These are phyloP conservation scores for Erythrobasidium hasegawianum DNA, from an alignment of 1,284 basidiomycete species.

Conservation along the genomic window DNA sequence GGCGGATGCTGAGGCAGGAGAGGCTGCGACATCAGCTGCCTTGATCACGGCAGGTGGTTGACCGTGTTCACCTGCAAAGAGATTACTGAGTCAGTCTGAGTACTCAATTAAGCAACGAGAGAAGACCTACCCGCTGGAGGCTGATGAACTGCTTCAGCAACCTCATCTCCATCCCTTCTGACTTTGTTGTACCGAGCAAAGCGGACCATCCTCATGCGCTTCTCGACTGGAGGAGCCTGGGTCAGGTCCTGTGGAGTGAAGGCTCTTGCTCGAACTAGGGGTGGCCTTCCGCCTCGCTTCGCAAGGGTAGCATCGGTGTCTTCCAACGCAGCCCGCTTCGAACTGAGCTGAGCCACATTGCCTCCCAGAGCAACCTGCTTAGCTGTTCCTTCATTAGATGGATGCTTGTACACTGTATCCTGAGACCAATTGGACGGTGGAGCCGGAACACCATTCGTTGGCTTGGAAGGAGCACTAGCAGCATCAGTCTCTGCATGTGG, in stretches of 20 bases:
- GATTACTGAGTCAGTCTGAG: too few relatives aligned
- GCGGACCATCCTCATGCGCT: not conserved
- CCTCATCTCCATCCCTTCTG: slow-evolving; percentile 6
- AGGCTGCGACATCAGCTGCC: not conserved
- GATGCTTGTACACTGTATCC: too few relatives aligned
- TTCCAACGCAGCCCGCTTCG: too few relatives aligned
- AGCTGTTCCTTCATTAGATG: too few relatives aligned
- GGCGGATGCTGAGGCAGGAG: not conserved
- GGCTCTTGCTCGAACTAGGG: too few relatives aligned
- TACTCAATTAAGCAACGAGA: not conserved
- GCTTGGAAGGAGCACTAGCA: not conserved
- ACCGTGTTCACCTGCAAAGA: not conserved
- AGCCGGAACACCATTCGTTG: not conserved
- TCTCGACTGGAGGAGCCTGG: too few relatives aligned
- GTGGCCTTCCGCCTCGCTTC: too few relatives aligned
- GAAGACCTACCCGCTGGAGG: not conserved
- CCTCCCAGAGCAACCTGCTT: too few relatives aligned
- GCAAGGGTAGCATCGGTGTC: too few relatives aligned
- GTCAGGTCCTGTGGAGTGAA: too few relatives aligned
- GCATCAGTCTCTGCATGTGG: slow-evolving; percentile 9
- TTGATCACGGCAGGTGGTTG: not conserved
- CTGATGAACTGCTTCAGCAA: slow-evolving; percentile 2
- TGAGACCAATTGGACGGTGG: not conserved
- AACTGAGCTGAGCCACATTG: too few relatives aligned
- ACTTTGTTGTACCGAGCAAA: slow-evolving; percentile 3